These are phyloP conservation scores for Paramyrothecium sp. DNA, from an alignment of 2,329 filamentous ascomycete species.

Conservation along the genomic window DNA sequence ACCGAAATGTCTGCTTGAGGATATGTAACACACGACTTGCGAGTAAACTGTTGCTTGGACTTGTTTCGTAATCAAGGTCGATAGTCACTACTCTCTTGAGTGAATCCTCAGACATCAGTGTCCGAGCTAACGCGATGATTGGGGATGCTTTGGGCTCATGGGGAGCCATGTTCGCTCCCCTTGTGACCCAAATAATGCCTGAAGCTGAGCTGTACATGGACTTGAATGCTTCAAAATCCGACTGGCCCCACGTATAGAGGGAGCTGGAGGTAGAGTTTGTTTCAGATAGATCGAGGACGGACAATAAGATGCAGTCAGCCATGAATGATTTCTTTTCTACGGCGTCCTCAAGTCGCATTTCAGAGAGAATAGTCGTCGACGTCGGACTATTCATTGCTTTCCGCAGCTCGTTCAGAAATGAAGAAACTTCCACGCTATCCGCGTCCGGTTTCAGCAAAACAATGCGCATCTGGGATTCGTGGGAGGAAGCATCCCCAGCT, in stretches of 20 bases:
- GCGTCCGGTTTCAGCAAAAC: no score
- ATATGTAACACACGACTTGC: slow-evolving; percentile 6
- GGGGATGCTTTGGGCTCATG: slow-evolving; percentile 34
- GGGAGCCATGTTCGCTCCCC: slow-evolving; percentile 35
- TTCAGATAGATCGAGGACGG: slow-evolving; percentile 42
- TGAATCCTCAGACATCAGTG: slow-evolving; percentile 48
- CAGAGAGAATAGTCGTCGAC: background rate
- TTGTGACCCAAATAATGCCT: slow-evolving; percentile 47
- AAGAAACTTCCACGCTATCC: no score
- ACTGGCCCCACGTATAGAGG: slow-evolving; percentile 37
- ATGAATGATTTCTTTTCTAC: no score
- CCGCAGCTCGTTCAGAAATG: no score
- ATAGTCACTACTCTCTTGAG: slow-evolving; percentile 40
- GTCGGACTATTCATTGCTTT: no score
- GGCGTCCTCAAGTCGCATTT: background rate
- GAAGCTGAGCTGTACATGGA: slow-evolving; percentile 32
- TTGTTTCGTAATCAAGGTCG: slow-evolving; percentile 28
- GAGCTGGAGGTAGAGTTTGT: slow-evolving; percentile 16
- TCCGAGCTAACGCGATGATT: slow-evolving; percentile 45
- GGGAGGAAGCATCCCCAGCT: no score
- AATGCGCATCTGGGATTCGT: no score
- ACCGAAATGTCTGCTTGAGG: slow-evolving; percentile 20
- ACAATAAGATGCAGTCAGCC: slow-evolving; percentile 31
- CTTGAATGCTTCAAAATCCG: slow-evolving; percentile 39
- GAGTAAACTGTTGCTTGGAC: no score